Base-by-base conservation (phyloP, 2,329 filamentous ascomycete species). In the Stagonosporopsis tanaceti region DNA sequence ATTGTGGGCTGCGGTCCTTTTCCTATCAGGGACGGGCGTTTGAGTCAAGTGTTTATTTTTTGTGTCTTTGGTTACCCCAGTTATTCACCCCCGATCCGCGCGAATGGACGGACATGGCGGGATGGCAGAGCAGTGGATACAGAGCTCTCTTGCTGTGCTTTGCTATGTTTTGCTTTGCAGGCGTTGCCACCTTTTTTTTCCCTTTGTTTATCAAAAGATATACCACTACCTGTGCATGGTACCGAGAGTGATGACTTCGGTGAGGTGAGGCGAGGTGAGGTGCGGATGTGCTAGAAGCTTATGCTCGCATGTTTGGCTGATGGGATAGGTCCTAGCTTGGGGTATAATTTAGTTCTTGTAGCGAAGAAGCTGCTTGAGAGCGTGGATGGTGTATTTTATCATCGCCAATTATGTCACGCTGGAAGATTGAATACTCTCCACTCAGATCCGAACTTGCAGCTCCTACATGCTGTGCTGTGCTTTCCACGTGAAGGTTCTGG, bases 1-100 rank as follows among this genome's bases (percentile, higher is more conserved):
- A 75, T 71, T 69, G 69, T 44, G 64, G 65, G 61, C 57, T 59
- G 60, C 46, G 60, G 65, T 63, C 53, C 64, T 30, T 27, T 35
- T 37, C 35, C 37, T 53, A 52, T 53, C 50, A 45, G 65, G 57
- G 67, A 68, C 60, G 67, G 72, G 71, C 67, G 70, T 72, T 69
- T 58, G 57, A 63, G 62, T 62, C 60, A 59, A 59, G 59, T 69
- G 64, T 72, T 71, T 70, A 11, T 32, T 68, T 51, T 14, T 30
- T 44, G 12, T 34, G 64, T 65, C 61, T 66, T 65, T 60, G 60
- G 57, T 53, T 59, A 63, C 57, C 32, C 59, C 55, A 54, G 27
- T 40, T 46, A 45, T 58, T 58, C 59, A 63, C 47, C 62, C 53
- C 47, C 50, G 40, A 22, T 53, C 53, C 47, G n/a, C 47, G 44